Conservation (phyloP, 352 stramenopile genomes). For the Discostella stelligera region DNA sequence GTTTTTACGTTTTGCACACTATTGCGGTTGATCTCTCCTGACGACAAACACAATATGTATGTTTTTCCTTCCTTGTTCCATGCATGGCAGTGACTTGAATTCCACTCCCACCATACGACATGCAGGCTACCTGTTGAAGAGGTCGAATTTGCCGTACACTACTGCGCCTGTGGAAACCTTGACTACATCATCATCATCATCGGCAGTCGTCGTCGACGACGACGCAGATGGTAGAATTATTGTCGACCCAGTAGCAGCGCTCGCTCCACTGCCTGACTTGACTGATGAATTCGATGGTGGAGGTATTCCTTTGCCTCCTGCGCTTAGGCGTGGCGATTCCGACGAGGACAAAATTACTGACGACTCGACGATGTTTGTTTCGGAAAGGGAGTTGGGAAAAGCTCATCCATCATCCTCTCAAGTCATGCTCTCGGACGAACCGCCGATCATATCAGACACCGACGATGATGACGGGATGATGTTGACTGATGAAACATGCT, state of each 20-base stretch:
- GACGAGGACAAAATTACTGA: not conserved
- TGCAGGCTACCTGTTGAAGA: slow-evolving; percentile 69
- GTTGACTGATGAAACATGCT: slow-evolving; percentile 17
- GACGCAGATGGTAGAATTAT: not conserved
- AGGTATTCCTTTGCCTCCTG: slow-evolving; percentile 8
- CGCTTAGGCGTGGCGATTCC: not conserved
- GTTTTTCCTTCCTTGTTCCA: too few species aligned
- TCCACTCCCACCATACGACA: slow-evolving; percentile 34
- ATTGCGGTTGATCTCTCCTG: too few species aligned
- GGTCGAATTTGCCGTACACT: slow-evolving; percentile 63
- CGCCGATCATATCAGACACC: not conserved
- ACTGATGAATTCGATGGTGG: not conserved
- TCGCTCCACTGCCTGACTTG: slow-evolving; percentile 34
- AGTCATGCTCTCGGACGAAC: not conserved
- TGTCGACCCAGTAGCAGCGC: slow-evolving; percentile 1
- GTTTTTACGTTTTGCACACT: too few species aligned
- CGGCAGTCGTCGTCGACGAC: not conserved
- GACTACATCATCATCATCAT: not conserved
- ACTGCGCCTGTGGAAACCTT: not conserved
- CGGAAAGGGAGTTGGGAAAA: not conserved
- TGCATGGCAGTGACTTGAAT: slow-evolving; percentile 17
- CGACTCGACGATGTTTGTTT: not conserved
- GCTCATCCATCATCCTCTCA: not conserved
- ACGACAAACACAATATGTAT: too few species aligned
- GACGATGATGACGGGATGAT: not conserved